Evolutionary conservation across 192 early-diverging fungal genomes (phyloP), one percentile per base, ranked within the genome.

Genomic region (Oehlia diaphana): DNA sequence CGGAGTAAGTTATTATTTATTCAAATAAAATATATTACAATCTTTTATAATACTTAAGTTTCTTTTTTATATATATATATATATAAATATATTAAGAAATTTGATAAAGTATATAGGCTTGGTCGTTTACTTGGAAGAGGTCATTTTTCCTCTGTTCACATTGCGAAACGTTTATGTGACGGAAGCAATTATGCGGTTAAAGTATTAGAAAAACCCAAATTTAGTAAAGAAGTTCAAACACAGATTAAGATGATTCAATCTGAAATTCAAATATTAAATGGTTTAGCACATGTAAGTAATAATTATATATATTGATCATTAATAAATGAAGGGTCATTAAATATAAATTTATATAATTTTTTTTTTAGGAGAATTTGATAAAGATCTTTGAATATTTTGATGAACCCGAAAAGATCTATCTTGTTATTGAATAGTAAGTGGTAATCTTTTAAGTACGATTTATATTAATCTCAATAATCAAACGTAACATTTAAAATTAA

Each of bases 391-490:
- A 58, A 21, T 19, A 21, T 58, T 58, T 7, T 58, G 53, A 58
- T 21, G 53, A 58, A 58, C 53, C 53, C 53, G 53, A 58, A 4
- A 58, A 58, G 19, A 58, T 58, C 5, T 58, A 7, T 39, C 39
- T 77, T 65, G 31, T 77, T 4, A 77, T 77, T 35, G 75, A 77
- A 16, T 77, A 66, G 71, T 72, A 44, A 72, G 71, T 26, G 14
- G 5, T 16, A 42, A 37, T 23, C 1, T 37, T 8, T 13, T 72
- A 31, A 28, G 35, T 37, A 37, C 35, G 1, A 37, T 37, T 37
- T 37, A 37, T 19, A 1, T 42, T 21, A 49, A 49, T n/a, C 12
- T 13, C 9, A 3, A 13, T 47, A 39, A 39, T 39, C 9, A n/a
- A 13, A 5, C 14, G 1, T 39, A 26, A 47, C 19, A 7, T 47